Evolutionary conservation across 345 rosid genomes (phyloP).

Genomic region (Syzygium jambos): DNA sequence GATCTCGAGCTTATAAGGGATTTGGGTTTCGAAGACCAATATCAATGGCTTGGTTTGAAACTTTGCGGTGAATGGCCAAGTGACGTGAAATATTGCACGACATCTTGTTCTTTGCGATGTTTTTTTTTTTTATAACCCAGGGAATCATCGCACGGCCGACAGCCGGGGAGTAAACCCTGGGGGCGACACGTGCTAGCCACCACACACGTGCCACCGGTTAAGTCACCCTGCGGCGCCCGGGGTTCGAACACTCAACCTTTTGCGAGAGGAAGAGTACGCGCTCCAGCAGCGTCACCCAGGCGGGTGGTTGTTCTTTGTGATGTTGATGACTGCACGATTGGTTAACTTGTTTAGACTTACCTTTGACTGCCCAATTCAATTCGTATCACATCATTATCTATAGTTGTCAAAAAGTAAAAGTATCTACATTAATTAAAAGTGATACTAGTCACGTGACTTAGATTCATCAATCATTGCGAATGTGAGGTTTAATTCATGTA

Average conservation of each 20-base stretch:
- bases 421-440: not conserved
- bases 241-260: too few species aligned
- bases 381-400: not conserved
- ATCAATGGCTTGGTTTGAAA: not conserved
- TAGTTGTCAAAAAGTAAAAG: not conserved
- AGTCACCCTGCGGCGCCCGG: too few species aligned
- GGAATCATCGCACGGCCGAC: too few species aligned
- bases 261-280: too few species aligned
- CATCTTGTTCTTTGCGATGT: too few species aligned
- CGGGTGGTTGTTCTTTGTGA: not conserved
- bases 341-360: not conserved
- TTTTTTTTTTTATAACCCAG: too few species aligned
- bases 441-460: not conserved
- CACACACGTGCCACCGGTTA: too few species aligned
- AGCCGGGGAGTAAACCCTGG: too few species aligned
- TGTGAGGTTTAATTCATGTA: not conserved
- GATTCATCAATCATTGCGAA: not conserved
- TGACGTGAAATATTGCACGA: rapidly evolving
- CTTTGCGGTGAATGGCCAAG: not conserved
- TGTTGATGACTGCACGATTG: not conserved
- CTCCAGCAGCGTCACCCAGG: too few species aligned
- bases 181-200: too few species aligned
- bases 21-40: not conserved
- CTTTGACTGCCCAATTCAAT: not conserved
- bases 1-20: not conserved